A percentile compares a stretch with the other conserved stretches of the same genome.
phyloP scores from a whole-genome alignment of 2,329 filamentous ascomycete species.

The Ophiocordyceps robertsii region DNA sequence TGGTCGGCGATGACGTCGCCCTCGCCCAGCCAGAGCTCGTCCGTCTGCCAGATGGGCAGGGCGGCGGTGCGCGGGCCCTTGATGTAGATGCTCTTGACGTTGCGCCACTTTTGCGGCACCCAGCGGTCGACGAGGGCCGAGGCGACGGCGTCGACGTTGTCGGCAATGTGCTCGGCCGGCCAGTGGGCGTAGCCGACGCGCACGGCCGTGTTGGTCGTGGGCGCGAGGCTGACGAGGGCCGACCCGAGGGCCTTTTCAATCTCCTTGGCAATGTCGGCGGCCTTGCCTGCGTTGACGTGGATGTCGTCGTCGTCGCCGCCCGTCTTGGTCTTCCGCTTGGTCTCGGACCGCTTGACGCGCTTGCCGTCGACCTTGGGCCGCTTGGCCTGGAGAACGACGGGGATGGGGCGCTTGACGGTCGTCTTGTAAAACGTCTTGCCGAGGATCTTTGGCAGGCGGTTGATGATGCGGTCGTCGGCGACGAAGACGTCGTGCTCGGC shows the following conservation, averaged over 20 bases:
- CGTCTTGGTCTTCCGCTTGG: slow-evolving; percentile 32
- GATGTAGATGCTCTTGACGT: slow-evolving; percentile 73
- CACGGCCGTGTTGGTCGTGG: slow-evolving; percentile 68
- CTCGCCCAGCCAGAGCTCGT: slow-evolving; percentile 79
- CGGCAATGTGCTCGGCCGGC: slow-evolving; percentile 60
- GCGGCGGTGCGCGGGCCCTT: slow-evolving; percentile 83
- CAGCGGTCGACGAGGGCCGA: slow-evolving; percentile 61
- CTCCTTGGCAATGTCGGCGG: slow-evolving; percentile 62
- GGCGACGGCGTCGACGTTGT: slow-evolving; percentile 66
- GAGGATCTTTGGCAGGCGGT: slow-evolving; percentile 58
- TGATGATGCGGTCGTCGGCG: slow-evolving; percentile 75
- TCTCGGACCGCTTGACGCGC: slow-evolving; percentile 31
- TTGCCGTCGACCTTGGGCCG: slow-evolving; percentile 47
- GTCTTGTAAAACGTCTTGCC: slow-evolving; percentile 89
- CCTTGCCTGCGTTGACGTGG: slow-evolving; percentile 33
- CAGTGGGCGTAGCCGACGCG: slow-evolving; percentile 66
- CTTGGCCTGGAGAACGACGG: slow-evolving; percentile 55
- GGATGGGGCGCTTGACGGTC: slow-evolving; percentile 73
- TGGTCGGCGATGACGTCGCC: slow-evolving; percentile 56
- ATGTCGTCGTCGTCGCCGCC: slow-evolving; percentile 8
- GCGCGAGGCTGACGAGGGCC: slow-evolving; percentile 69
- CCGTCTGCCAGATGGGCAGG: slow-evolving; percentile 86
- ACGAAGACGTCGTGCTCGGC: slow-evolving; percentile 88
- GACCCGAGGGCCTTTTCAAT: slow-evolving; percentile 63
- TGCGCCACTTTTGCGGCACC: slow-evolving; percentile 77